Evolutionary conservation across 2,329 filamentous ascomycete genomes (phyloP), one percentile per base, ranked within the genome.

Genomic region (Aspergillus carbonarius): DNA sequence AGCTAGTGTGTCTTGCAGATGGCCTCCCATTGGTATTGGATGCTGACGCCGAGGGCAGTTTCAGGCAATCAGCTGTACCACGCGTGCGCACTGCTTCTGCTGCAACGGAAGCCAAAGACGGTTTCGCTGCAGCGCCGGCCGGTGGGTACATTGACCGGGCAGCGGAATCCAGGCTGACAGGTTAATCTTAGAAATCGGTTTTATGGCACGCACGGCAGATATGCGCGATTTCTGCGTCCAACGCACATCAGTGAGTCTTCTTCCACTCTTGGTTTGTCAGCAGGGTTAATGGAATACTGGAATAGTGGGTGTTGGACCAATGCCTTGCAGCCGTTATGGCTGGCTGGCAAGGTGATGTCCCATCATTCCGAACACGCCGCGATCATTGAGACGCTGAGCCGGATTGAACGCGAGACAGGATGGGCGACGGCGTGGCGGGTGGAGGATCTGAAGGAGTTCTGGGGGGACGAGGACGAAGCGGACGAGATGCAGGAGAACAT

Each of bases 351-450:
- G 62, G 71, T 65, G 12, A 80, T 81, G 78, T 78, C 75, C 27
- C 78, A 80, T 61, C 69, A 62, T 2, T 77, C 66, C 37, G 80
- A 73, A 68, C 82, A 72, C 62, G 71, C 57, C 53, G 79, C 65
- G 56, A 82, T 85, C n/a, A 35, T 84, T 10, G 74, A 79, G 10
- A 69, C 82, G 13, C 66, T 82, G 44, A 77, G 76, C 15, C 72
- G 74, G 23, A 84, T 85, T 34, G 82, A 84, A 70, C 71, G 71
- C 27, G 80, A 83, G 62, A 81, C 78, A 6, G 83, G 82, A 0
- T 85, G 82, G 81, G 76, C 77, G 3, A 83, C 82, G 0, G 74
- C 75, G 59, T 85, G 82, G 82, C 69, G 82, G 42, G 79, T 76
- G 0, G 79, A 83, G 15, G 82, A 85, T 66, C 50, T 85, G 48